These are phyloP conservation scores for Penicillium salamii DNA, from an alignment of 495 filamentous ascomycete genomes.

Conservation along the genomic window DNA sequence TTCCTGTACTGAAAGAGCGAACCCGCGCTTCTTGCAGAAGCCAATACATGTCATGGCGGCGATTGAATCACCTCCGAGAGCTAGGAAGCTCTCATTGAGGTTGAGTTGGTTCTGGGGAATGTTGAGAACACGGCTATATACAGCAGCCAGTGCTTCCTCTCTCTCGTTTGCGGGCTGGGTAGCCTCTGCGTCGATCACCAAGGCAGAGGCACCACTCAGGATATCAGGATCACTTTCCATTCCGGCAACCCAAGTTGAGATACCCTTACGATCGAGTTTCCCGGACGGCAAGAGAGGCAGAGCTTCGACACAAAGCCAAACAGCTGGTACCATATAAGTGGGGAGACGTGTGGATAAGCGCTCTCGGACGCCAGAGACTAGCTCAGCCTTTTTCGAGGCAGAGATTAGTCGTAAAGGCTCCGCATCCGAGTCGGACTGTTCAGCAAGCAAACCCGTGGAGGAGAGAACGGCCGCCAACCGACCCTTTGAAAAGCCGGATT, in stretches of 20 bases:
- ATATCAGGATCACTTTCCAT: slow-evolving; percentile 33
- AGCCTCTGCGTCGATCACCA: slow-evolving; percentile 2
- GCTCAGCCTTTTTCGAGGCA: slow-evolving; percentile 15
- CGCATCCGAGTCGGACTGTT: slow-evolving; percentile 19
- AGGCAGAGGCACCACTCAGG: not conserved
- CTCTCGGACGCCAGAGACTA: slow-evolving; percentile 31
- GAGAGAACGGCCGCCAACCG: slow-evolving; percentile 41
- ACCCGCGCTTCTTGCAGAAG: slow-evolving; percentile 45
- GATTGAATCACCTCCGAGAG: slow-evolving; percentile 67
- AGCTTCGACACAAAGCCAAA: slow-evolving; percentile 48
- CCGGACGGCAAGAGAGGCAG: slow-evolving; percentile 51
- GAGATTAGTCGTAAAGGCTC: slow-evolving; percentile 27
- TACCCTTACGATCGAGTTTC: slow-evolving; percentile 51
- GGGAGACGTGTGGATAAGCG: slow-evolving; percentile 36
- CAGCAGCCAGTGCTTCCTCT: slow-evolving; percentile 36
- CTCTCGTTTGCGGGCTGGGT: slow-evolving; percentile 26
- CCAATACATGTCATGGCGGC: slow-evolving; percentile 65
- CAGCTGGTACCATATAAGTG: slow-evolving; percentile 54
- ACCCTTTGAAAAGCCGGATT: slow-evolving; percentile 37
- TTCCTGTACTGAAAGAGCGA: slow-evolving; percentile 55
- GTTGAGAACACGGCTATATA: slow-evolving; percentile 55
- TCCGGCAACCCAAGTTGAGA: slow-evolving; percentile 30
- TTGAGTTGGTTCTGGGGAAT: slow-evolving; percentile 44
- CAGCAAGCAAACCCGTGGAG: slow-evolving; percentile 21
- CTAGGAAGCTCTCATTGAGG: slow-evolving; percentile 58